Evolutionary conservation across 805 yeast genomes (phyloP).

Genomic region (Candida cerambycidarum): DNA sequence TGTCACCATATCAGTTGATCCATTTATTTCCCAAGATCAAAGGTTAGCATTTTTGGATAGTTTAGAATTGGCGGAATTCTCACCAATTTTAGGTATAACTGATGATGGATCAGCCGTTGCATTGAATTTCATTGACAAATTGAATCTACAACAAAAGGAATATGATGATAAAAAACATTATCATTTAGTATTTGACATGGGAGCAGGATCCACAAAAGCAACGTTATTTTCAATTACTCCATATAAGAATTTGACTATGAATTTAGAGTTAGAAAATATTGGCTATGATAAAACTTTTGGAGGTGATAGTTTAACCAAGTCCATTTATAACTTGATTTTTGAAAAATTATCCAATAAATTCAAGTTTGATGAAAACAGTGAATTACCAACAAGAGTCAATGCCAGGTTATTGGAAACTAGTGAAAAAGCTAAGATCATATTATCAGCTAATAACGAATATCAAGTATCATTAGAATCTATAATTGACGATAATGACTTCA

Average conservation of each 20-base stretch:
- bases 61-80: slow-evolving; percentile 64
- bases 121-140: slow-evolving; percentile 67
- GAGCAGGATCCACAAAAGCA: slow-evolving; percentile 88
- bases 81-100: slow-evolving; percentile 62
- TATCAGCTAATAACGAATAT: slow-evolving; percentile 87
- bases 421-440: slow-evolving; percentile 81
- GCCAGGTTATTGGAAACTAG: slow-evolving; percentile 77
- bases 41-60: slow-evolving; percentile 73
- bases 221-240: slow-evolving; percentile 70
- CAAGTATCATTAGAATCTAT: slow-evolving; percentile 75
- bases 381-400: slow-evolving; percentile 56
- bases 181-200: slow-evolving; percentile 83
- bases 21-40: slow-evolving; percentile 61
- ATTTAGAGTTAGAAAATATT: slow-evolving; percentile 66
- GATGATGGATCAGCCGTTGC: slow-evolving; percentile 95
- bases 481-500: slow-evolving; percentile 72
- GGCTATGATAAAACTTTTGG: slow-evolving; percentile 70
- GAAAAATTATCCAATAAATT: slow-evolving; percentile 53
- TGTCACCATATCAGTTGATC: slow-evolving; percentile 76
- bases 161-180: slow-evolving; percentile 43
- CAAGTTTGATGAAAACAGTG: slow-evolving; percentile 33
- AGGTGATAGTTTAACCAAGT: slow-evolving; percentile 70
- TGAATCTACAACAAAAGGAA: slow-evolving; percentile 36
- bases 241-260: slow-evolving; percentile 38
- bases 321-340: slow-evolving; percentile 59